Evolutionary conservation across 169 alveolate species (phyloP).

Genomic region (Eimeria zaria): DNA sequence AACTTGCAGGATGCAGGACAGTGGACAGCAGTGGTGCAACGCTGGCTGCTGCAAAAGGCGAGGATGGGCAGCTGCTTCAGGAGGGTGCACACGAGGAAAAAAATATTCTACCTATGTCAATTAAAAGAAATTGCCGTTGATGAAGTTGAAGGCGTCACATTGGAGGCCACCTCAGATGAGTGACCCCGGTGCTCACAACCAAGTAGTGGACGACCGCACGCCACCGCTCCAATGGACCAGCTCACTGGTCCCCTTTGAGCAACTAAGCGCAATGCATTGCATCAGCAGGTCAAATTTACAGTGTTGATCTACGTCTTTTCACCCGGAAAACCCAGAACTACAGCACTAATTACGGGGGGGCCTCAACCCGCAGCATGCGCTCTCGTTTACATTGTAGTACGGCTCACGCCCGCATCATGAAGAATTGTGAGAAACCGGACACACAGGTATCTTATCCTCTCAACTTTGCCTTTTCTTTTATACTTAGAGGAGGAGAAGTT

Average conservation of each 20-base stretch:
- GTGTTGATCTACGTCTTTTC: neutral
- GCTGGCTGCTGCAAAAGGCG: neutral
- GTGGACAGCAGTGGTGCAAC: neutral
- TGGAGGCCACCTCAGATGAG: neutral
- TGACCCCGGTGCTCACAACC: neutral
- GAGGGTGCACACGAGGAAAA: neutral
- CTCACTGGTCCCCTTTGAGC: neutral
- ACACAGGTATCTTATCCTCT: neutral
- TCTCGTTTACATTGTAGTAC: neutral
- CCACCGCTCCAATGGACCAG: neutral
- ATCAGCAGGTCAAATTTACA: neutral
- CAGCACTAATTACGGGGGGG: neutral
- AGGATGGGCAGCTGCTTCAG: neutral
- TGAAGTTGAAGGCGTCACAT: neutral
- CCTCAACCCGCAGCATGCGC: neutral
- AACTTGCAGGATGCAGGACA: neutral
- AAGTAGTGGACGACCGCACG: neutral
- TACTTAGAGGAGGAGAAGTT: neutral
- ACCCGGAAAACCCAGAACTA: neutral
- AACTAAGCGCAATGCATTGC: neutral
- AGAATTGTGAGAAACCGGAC: neutral
- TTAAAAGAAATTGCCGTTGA: neutral
- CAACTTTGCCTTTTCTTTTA: neutral
- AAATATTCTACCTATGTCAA: neutral
- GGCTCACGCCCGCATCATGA: too few relatives aligned